These are phyloP conservation scores for Termitomyces sp. DNA, from an alignment of 768 basidiomycete species.

Conservation along the genomic window DNA sequence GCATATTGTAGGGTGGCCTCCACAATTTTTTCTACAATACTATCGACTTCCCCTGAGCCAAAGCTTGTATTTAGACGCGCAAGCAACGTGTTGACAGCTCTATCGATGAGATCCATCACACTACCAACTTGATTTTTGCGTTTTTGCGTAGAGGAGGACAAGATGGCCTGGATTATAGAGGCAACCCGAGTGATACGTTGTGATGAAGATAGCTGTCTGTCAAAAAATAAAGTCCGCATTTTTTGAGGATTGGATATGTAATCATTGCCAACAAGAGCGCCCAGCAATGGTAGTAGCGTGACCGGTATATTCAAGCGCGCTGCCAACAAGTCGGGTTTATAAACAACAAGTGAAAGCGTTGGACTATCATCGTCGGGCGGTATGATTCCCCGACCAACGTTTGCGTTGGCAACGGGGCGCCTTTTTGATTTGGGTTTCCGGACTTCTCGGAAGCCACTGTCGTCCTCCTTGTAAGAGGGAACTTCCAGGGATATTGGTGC, in stretches of 20 bases:
- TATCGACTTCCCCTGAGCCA: conserved; percentile 58
- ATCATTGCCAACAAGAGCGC: conserved; percentile 79
- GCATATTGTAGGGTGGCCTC: conserved; percentile 76
- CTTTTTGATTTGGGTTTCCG: conserved; percentile 47
- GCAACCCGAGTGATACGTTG: conserved; percentile 70
- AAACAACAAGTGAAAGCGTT: conserved; percentile 50
- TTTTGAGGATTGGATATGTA: conserved; percentile 51
- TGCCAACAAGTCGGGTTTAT: conserved; percentile 58
- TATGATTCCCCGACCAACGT: conserved; percentile 36
- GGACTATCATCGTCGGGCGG: conserved; percentile 47
- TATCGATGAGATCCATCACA: conserved; percentile 75
- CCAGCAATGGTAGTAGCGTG: conserved; percentile 70
- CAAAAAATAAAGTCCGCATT: conserved; percentile 64
- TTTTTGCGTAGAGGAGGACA: conserved; percentile 43
- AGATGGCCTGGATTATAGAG: conserved; percentile 45
- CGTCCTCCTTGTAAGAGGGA: conserved; percentile 30
- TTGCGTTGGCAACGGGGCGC: conserved; percentile 24
- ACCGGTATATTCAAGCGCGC: conserved; percentile 60
- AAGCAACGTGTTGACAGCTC: conserved; percentile 56
- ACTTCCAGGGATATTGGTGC: conserved; percentile 21
- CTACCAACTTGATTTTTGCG: conserved; percentile 50
- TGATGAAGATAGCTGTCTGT: conserved; percentile 44
- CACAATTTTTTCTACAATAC: conserved; percentile 62
- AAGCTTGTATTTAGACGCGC: conserved; percentile 41
- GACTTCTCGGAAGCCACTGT: conserved; percentile 55